phyloP scores from a whole-genome alignment of 176 grass and related monocot genomes.

The Pontederia paniculata region DNA sequence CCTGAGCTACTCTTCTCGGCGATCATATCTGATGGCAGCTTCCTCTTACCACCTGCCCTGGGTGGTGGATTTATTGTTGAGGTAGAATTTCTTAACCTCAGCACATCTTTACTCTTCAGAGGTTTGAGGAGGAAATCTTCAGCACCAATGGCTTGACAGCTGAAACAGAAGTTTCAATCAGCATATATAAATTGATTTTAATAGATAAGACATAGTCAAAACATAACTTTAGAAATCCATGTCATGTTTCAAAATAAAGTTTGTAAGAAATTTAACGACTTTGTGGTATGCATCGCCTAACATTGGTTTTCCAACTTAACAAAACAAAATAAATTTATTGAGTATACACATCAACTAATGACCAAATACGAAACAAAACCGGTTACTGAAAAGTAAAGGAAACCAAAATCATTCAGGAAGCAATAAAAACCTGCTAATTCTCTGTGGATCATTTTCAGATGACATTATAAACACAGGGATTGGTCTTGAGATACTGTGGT shows the following conservation, averaged over 20 bases:
- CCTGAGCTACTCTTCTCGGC: slow-evolving; percentile 18
- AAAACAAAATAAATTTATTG: too few relatives aligned
- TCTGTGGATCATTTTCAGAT: slow-evolving; percentile 92
- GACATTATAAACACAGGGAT: slow-evolving; percentile 98
- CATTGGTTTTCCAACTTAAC: too few relatives aligned
- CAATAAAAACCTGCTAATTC: slow-evolving; percentile 70
- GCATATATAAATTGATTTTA: neutral
- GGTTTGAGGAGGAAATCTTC: slow-evolving; percentile 92
- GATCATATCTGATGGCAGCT: slow-evolving; percentile 16
- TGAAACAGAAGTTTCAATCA: neutral
- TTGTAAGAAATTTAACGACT: too few relatives aligned
- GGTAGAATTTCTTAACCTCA: slow-evolving; percentile 56
- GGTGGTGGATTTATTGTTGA: neutral
- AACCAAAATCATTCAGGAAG: neutral
- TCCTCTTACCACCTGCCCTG: slow-evolving; percentile 23
- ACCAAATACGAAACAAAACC: neutral
- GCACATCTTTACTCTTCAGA: slow-evolving; percentile 69
- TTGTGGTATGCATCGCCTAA: too few relatives aligned
- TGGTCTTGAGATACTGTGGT: slow-evolving; percentile 52
- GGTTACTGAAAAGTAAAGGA: neutral
- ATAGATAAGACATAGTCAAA: neutral
- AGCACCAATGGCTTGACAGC: slow-evolving; percentile 48
- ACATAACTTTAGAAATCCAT: neutral
- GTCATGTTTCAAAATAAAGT: too few relatives aligned
- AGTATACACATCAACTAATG: too few relatives aligned